Base-by-base conservation (phyloP, 1,139 yeast species). In the Hemisphaericaspora xylanilytica region DNA sequence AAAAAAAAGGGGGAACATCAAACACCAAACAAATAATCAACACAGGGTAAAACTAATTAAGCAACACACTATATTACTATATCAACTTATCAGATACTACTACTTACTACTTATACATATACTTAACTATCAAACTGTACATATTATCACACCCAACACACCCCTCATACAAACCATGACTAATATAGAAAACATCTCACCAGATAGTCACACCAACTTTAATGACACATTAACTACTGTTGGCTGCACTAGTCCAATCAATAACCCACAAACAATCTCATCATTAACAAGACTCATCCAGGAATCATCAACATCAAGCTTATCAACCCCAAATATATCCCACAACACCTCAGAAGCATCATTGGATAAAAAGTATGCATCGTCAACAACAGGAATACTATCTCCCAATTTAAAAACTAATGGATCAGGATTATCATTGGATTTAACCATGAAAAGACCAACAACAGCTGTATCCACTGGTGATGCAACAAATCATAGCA, bases 31-130 rank as follows among this genome's bases (percentile, higher is more conserved):
- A n/a, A n/a, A n/a, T n/a, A n/a, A n/a, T n/a, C n/a, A n/a, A n/a
- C n/a, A n/a, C n/a, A n/a, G n/a, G n/a, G n/a, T n/a, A n/a, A n/a
- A n/a, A n/a, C n/a, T 59, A 49, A 73, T 65, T 51, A 74, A 68
- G 52, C 74, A 70, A 49, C 75, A 80, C 63, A 51, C 62, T 29
- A 74, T 78, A 51, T 69, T 77, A 53, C 75, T n/a, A 6, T 22
- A 22, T 22, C 22, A 6, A 20, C 9, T 20, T 20, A 9, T 20
- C 22, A 20, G 22, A 20, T n/a, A n/a, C n/a, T n/a, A n/a, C n/a
- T n/a, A n/a, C n/a, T n/a, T n/a, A n/a, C n/a, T n/a, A n/a, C n/a
- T n/a, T n/a, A n/a, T n/a, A n/a, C n/a, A n/a, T n/a, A n/a, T n/a
- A n/a, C n/a, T n/a, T n/a, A n/a, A n/a, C n/a, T n/a, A n/a, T n/a